Conservation (phyloP, 1,139 yeast species). For the Kurtzmaniella quercitrusa region DNA sequence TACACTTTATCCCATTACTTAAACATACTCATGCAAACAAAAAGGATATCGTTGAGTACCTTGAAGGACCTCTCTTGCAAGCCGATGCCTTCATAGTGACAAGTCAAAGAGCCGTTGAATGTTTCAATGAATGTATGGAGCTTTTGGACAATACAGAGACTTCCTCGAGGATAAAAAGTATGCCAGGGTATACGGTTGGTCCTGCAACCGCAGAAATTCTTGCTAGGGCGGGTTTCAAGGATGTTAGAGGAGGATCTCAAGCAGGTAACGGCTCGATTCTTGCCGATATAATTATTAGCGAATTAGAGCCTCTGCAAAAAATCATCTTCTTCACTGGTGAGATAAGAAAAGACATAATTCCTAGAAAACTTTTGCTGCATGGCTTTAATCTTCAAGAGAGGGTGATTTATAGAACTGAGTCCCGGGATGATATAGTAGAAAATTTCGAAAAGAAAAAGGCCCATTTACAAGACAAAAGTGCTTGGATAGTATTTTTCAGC, state of each 20-base stretch:
- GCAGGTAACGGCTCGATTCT: slow-evolving; percentile 81
- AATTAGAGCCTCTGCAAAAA: slow-evolving; percentile 19
- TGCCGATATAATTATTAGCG: slow-evolving; percentile 58
- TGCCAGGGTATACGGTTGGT: slow-evolving; percentile 82
- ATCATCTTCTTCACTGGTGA: slow-evolving; percentile 86
- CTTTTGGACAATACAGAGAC: slow-evolving; percentile 13
- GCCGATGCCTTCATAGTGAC: slow-evolving; percentile 69
- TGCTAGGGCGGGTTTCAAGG: slow-evolving; percentile 55
- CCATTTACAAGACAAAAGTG: slow-evolving; percentile 9
- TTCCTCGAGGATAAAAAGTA: slow-evolving; percentile 29
- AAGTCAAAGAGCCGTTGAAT: slow-evolving; percentile 89
- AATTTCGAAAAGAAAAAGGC: slow-evolving; percentile 28
- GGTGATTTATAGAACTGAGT: slow-evolving; percentile 66
- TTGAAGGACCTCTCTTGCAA: slow-evolving; percentile 41
- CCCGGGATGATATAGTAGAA: slow-evolving; percentile 41
- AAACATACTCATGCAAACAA: slow-evolving; percentile 57
- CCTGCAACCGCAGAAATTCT: slow-evolving; percentile 79
- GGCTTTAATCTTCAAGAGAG: slow-evolving; percentile 55
- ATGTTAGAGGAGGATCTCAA: slow-evolving; percentile 65
- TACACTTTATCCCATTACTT: slow-evolving; percentile 65
- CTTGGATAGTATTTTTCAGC: slow-evolving; percentile 84
- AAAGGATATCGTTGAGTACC: slow-evolving; percentile 34
- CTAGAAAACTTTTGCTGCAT: slow-evolving; percentile 45
- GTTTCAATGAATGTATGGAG: slow-evolving; percentile 47
- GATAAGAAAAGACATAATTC: slow-evolving; percentile 77